Evolutionary conservation across 768 basidiomycete genomes (phyloP).

Genomic region (Leccinum pellstonianum): DNA sequence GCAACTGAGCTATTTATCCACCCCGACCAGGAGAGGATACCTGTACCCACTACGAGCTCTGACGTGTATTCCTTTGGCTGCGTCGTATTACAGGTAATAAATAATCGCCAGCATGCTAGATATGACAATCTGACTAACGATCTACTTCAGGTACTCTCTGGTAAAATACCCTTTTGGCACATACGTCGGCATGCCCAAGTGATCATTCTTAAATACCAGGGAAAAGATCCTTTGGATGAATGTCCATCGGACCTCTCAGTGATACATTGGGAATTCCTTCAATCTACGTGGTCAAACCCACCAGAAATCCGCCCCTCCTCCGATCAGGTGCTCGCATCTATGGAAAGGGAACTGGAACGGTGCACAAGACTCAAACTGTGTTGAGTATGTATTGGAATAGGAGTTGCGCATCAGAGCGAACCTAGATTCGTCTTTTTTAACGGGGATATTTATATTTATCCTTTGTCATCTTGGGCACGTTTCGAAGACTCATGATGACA

Average conservation of each 20-base stretch:
- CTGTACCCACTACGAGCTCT: conserved; percentile 4
- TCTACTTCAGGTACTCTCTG: conserved; percentile 11
- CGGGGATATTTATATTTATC: neutral
- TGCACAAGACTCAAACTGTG: neutral
- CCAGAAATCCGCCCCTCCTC: conserved; percentile 9
- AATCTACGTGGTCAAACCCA: conserved; percentile 11
- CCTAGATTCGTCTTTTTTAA: neutral
- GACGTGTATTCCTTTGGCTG: conserved; percentile 18
- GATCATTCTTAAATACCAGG: conserved; percentile 17
- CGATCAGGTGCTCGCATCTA: conserved; percentile 3
- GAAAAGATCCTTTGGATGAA: conserved; percentile 17
- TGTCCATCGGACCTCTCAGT: conserved; percentile 2
- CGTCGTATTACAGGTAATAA: conserved; percentile 12
- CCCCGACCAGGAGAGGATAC: conserved; percentile 7
- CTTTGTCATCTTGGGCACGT: neutral
- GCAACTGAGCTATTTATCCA: conserved; percentile 13
- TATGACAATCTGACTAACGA: neutral
- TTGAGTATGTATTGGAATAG: neutral
- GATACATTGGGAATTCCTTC: conserved; percentile 13
- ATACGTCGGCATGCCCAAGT: conserved; percentile 10
- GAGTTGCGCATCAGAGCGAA: neutral
- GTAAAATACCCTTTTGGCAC: conserved; percentile 11
- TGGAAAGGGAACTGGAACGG: conserved; percentile 6
- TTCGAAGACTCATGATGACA: neutral
- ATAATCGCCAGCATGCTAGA: neutral